phyloP scores from a whole-genome alignment of 768 basidiomycete genomes.

The Leccinum broughii region DNA sequence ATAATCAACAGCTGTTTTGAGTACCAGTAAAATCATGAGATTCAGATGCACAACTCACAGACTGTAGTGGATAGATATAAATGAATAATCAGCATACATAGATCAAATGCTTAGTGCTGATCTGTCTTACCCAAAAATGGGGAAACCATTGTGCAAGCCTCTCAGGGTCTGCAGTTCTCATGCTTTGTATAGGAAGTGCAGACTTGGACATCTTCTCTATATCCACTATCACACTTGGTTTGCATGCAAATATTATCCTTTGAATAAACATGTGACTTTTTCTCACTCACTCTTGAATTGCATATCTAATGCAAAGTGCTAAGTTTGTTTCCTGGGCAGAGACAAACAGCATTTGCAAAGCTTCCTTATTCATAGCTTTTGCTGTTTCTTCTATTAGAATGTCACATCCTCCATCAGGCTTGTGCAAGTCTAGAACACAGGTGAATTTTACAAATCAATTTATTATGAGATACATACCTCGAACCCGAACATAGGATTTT shows the following conservation, averaged over 20 bases:
- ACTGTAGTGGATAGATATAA: neutral
- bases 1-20: too few species aligned
- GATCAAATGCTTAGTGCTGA: too few species aligned
- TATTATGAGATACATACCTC: too few species aligned
- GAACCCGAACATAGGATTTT: too few species aligned
- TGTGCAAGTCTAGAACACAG: neutral
- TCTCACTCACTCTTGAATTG: conserved; percentile 1
- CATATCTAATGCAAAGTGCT: conserved; percentile 9
- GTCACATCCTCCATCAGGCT: neutral
- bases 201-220: neutral
- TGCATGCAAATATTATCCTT: neutral
- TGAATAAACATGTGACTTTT: neutral
- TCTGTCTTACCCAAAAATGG: neutral
- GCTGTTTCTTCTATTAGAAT: conserved; percentile 1
- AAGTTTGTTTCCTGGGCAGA: conserved; percentile 10
- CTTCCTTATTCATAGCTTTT: neutral
- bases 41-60: too few species aligned
- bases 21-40: too few species aligned
- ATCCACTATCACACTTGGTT: neutral
- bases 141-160: neutral
- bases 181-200: neutral
- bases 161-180: neutral
- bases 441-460: too few species aligned
- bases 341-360: conserved; percentile 6
- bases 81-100: neutral